Evolutionary conservation across 2,329 filamentous ascomycete genomes (phyloP), one percentile per base, ranked within the genome.

Genomic region (Cyphellophora attinorum): DNA sequence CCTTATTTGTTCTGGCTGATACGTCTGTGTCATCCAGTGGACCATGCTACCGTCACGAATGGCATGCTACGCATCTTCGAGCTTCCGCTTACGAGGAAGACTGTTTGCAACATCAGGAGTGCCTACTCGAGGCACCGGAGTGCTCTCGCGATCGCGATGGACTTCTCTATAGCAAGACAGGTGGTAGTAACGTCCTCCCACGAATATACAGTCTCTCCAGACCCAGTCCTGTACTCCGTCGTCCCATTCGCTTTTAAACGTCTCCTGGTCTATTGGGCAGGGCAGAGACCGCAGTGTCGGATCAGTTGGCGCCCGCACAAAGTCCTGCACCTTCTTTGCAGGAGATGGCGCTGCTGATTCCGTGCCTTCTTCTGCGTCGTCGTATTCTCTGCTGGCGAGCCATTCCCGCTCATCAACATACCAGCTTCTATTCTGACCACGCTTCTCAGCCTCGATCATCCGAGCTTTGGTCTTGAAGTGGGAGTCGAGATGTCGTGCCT

Each of bases 201-300:
- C 75, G 45, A 80, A 73, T 33, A 83, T 69, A 1, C 89, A 84
- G 57, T 98, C 89, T 57, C 85, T 80, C 84, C 91, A 96, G 27
- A 98, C 89, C 73, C 88, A 96, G 52, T 98, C 89, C 58, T 96
- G 86, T 12, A 82, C 83, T 43, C 93, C 85, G 49, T 93, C 85
- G 5, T 89, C 78, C 81, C 86, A 96, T 45, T 82, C 81, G 46
- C 83, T 85, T 61, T 93, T 82, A 50, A 98, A 96, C 46, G 82
- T 81, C 55, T 98, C 91, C 57, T 94, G 88, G 57, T 91, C 96
- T 48, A 98, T 93, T 2, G 86, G 85, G 52, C 91, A 98, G 1
- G 82, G 72, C 11, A 76, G 81, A 53, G 85, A 88, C 39, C 80
- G 74, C 16, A 82, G 69, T 16, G 75, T 71, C 12, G 77, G 72